These are phyloP conservation scores for Daedalea quercina DNA, from an alignment of 768 basidiomycete genomes.

Conservation along the genomic window DNA sequence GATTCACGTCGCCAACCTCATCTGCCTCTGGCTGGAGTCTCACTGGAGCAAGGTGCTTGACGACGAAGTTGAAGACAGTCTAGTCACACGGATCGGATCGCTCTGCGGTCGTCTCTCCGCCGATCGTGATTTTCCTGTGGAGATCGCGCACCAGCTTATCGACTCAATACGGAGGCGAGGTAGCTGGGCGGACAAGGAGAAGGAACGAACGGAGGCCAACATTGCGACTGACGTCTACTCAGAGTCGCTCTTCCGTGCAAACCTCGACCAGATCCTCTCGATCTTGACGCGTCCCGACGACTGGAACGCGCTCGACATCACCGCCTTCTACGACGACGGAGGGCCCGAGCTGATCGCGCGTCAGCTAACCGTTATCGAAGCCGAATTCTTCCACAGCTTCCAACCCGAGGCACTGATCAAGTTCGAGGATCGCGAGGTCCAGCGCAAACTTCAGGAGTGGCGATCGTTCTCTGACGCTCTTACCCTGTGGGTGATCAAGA, in stretches of 20 bases:
- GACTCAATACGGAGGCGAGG: neutral
- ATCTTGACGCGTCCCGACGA: neutral
- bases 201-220: neutral
- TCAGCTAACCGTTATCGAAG: conserved; percentile 44
- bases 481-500: neutral
- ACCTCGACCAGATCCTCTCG: neutral
- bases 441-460: conserved; percentile 1
- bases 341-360: conserved; percentile 39
- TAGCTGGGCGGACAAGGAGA: neutral
- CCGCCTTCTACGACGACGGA: conserved; percentile 27
- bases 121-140: neutral
- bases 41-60: conserved; percentile 45
- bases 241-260: neutral
- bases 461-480: conserved; percentile 2
- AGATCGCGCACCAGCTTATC: neutral
- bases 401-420: conserved; percentile 29
- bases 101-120: neutral
- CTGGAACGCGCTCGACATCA: conserved; percentile 18
- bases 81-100: neutral
- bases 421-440: neutral
- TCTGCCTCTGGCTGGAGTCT: conserved; percentile 66
- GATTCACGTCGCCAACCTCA: conserved; percentile 49
- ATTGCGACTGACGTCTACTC: neutral
- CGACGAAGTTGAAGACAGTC: neutral
- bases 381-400: conserved; percentile 33